phyloP scores from a whole-genome alignment of 441 rosid species.

The Syzygium malaccense region DNA sequence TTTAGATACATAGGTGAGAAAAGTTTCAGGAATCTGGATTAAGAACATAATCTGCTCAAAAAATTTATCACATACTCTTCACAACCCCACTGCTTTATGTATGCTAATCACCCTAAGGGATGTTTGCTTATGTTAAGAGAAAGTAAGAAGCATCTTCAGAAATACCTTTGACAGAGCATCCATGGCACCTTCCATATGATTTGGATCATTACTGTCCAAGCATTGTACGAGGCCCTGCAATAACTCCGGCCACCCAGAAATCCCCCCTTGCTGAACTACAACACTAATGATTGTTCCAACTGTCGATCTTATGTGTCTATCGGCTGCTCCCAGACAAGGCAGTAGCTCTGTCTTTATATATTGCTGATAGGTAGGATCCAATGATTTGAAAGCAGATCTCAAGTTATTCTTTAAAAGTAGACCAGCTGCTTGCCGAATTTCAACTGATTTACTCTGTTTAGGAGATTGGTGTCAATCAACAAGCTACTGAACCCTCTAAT shows the following conservation, averaged over 20 bases:
- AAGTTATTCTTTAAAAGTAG: conserved; percentile 89
- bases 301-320: conserved; percentile 83
- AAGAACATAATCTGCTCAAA: neutral
- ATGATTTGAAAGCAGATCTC: conserved; percentile 54
- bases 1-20: neutral
- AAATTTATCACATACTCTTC: neutral
- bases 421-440: conserved; percentile 98
- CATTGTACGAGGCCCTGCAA: conserved; percentile 82
- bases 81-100: neutral
- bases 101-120: neutral
- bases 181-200: conserved; percentile 99
- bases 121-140: neutral
- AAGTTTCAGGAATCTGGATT: neutral
- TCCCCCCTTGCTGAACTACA: conserved; percentile 71
- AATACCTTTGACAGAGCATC: conserved; percentile 98
- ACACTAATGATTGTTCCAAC: conserved; percentile 89
- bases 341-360: conserved; percentile 82
- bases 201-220: conserved; percentile 79
- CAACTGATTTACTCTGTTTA: conserved; percentile 77
- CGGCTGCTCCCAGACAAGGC: conserved; percentile 87
- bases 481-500: neutral
- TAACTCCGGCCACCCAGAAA: conserved; percentile 87
- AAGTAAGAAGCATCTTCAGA: neutral
- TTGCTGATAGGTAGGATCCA: conserved; percentile 58
- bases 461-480: neutral